Percentiles rank a stretch among this genome's conserved stretches.
Evolutionary conservation across 768 basidiomycete genomes (phyloP).

Genomic region (Cystobasidium tubakii): DNA sequence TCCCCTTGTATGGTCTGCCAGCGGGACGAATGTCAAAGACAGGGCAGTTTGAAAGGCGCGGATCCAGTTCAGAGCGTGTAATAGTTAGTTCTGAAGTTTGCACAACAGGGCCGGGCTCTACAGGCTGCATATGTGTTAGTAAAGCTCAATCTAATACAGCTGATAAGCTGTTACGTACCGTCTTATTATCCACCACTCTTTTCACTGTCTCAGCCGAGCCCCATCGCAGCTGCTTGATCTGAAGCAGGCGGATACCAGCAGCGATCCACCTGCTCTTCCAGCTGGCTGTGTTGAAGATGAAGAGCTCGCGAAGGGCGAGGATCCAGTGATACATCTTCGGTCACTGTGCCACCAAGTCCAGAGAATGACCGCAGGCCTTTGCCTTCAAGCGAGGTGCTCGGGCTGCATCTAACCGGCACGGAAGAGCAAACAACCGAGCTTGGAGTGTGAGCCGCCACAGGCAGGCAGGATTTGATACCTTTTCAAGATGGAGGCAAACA

Average conservation of each 20-base stretch:
- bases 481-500: no score
- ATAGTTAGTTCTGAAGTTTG: not conserved
- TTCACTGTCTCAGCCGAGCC: constrained; percentile 1
- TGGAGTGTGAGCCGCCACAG: no score
- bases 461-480: no score
- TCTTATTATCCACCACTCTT: constrained; percentile 5
- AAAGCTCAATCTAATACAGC: not conserved
- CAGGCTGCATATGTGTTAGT: not conserved
- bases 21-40: constrained; percentile 10
- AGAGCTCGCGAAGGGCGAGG: constrained; percentile 7
- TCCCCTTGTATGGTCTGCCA: not conserved
- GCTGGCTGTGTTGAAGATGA: constrained; percentile 12
- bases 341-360: not conserved
- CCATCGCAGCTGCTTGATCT: constrained; percentile 18
- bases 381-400: no score
- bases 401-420: no score
- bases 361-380: no score
- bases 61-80: not conserved
- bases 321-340: not conserved
- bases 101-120: constrained; percentile 5
- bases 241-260: not conserved
- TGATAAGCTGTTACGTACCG: not conserved
- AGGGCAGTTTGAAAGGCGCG: not conserved
- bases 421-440: no score
- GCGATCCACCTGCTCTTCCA: constrained; percentile 1